Evolutionary conservation across 2,329 filamentous ascomycete species (phyloP).

Genomic region (Fusarium sp.): DNA sequence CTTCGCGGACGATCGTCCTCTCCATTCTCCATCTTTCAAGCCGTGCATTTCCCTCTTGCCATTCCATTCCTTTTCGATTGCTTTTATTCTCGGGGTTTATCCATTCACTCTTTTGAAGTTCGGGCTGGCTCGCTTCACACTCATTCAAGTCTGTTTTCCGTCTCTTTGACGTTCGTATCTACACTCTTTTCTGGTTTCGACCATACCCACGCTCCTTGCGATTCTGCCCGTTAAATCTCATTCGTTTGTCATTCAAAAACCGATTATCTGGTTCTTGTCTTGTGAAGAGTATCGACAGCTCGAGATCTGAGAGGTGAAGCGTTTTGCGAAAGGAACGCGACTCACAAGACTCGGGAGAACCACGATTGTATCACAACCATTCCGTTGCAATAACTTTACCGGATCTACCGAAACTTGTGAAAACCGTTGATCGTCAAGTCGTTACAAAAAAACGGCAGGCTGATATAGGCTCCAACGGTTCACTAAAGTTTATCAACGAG

Average conservation of each 20-base stretch:
- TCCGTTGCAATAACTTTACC: slow-evolving; percentile 5
- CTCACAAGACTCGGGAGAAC: slow-evolving; percentile 15
- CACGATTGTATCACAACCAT: slow-evolving; percentile 17
- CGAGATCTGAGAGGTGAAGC: not conserved
- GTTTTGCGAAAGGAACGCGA: slow-evolving; percentile 13
- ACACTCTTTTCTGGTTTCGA: slow-evolving; percentile 19
- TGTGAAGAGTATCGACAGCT: not conserved
- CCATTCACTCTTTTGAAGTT: slow-evolving; percentile 32
- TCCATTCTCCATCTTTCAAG: slow-evolving; percentile 27
- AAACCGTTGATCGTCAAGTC: slow-evolving; percentile 20
- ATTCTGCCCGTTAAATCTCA: slow-evolving; percentile 28
- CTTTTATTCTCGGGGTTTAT: slow-evolving; percentile 19
- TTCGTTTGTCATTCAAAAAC: slow-evolving; percentile 31
- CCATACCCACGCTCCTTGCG: slow-evolving; percentile 37
- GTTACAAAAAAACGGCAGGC: slow-evolving; percentile 10
- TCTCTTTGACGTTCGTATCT: slow-evolving; percentile 13
- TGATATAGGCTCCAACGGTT: slow-evolving; percentile 30
- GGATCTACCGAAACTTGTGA: slow-evolving; percentile 10
- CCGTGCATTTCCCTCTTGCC: slow-evolving; percentile 26
- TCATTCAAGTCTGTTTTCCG: slow-evolving; percentile 21
- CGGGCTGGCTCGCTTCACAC: slow-evolving; percentile 40
- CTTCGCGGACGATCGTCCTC: slow-evolving; percentile 12
- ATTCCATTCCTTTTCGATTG: slow-evolving; percentile 37
- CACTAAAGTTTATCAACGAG: slow-evolving; percentile 19
- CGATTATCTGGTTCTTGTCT: not conserved